Evolutionary conservation across 306 rosid species (phyloP), one percentile per base, ranked within the genome.

Genomic region (Prunus dulcis): DNA sequence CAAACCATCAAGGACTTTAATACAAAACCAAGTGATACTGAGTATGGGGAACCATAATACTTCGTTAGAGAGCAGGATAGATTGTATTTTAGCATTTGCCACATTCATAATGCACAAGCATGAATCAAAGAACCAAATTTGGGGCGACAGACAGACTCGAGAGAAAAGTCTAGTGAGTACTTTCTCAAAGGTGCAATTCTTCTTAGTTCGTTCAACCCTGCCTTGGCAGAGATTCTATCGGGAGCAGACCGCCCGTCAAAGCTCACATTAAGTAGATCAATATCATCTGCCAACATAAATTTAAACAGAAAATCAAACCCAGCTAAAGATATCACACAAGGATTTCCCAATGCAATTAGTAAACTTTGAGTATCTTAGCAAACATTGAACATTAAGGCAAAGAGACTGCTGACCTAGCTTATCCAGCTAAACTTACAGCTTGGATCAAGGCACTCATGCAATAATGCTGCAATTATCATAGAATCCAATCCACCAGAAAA

Each of bases 401-500:
- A 22, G 68, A 41, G 62, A 23, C 11, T 65, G 28, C 43, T 57
- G 77, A 76, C 69, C 34, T 57, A 84, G 66, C 41, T 38, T 70
- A 82, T 58, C 69, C 7, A 32, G 73, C 66, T 80, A 82, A 66
- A 89, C 97, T 90, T 86, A 95, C 97, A 95, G 74, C 78, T 77
- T 23, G 82, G 78, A 79, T 90, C 91, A 13, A 95, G 79, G 84
- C 97, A 92, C 79, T 88, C 87, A 82, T 95, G 88, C 85, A 90
- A 78, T 80, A 95, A 80, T 77, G 97, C 96, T 27, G 98, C 95
- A 86, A 95, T 96, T 76, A 92, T 90, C 98, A 92, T 90, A 52
- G 98, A 95, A 85, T 95, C 98, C 84, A 95, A 86, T 67, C 98
- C 98, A 75, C 98, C 97, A 64, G 98, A 92, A 82, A 95, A 95